These are phyloP conservation scores for Aurinia saxatilis DNA, from an alignment of 345 rosid genomes.

Conservation along the genomic window DNA sequence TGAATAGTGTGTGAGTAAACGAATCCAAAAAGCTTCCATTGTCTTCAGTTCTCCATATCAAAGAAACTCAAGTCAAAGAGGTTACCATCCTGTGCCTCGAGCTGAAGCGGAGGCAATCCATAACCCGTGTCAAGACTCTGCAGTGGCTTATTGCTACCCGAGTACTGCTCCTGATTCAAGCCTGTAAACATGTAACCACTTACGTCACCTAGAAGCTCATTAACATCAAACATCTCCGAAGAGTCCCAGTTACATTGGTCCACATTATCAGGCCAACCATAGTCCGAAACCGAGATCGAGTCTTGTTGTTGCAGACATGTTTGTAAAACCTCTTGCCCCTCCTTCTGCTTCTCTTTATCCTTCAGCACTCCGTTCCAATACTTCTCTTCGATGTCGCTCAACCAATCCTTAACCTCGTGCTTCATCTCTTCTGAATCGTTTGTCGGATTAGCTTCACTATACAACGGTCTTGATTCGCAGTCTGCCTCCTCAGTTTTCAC, in stretches of 20 bases:
- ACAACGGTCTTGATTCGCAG: slow-evolving; percentile 21
- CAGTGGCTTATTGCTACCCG: neutral
- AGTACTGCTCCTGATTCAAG: neutral
- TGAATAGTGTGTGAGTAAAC: too few species aligned
- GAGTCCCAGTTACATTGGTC: slow-evolving; percentile 4
- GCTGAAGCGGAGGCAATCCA: slow-evolving; percentile 18
- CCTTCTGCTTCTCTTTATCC: slow-evolving; percentile 7
- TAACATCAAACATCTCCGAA: slow-evolving; percentile 34
- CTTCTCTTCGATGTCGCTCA: slow-evolving; percentile 5
- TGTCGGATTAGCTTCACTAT: neutral
- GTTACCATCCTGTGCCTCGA: slow-evolving; percentile 16
- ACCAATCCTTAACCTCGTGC: slow-evolving; percentile 5
- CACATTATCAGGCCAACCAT: slow-evolving; percentile 20
- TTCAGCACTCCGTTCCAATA: neutral
- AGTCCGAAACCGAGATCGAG: neutral
- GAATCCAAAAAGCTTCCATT: neutral
- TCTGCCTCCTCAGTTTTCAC: slow-evolving; percentile 24
- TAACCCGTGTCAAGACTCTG: slow-evolving; percentile 12
- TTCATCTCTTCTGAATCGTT: neutral
- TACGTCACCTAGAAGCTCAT: slow-evolving; percentile 39
- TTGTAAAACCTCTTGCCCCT: neutral
- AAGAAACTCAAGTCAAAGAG: slow-evolving; percentile 9
- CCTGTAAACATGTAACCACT: slow-evolving; percentile 16
- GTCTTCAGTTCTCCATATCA: slow-evolving; percentile 12
- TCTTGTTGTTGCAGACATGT: neutral